Conservation (phyloP, 73 alveolate genomes). For the Symbiodinium natans region DNA sequence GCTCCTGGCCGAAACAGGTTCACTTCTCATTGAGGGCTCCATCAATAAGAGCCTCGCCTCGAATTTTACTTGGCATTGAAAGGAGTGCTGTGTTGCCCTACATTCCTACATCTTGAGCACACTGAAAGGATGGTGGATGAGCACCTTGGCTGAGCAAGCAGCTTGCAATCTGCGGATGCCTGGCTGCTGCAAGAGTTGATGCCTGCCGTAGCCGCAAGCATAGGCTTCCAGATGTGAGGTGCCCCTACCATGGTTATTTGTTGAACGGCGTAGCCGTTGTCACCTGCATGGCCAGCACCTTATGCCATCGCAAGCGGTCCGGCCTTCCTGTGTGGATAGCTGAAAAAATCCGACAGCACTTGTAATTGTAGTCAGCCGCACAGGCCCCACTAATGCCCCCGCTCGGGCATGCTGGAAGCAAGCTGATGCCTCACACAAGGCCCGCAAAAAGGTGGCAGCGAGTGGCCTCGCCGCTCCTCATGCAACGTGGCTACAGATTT, state of each 20-base stretch:
- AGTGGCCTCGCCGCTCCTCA: neutral
- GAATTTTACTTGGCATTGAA: neutral
- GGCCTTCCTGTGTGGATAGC: too few relatives aligned
- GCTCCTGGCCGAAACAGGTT: constrained; percentile 28
- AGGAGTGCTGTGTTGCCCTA: neutral
- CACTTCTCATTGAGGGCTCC: constrained; percentile 42
- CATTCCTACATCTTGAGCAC: neutral
- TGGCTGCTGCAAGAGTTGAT: neutral
- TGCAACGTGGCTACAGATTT: neutral
- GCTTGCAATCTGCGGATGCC: neutral
- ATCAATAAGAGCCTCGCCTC: constrained; percentile 27
- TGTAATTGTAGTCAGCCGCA: too few relatives aligned
- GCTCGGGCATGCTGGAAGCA: too few relatives aligned
- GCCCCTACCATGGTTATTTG: constrained; percentile 67
- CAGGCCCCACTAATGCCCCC: too few relatives aligned
- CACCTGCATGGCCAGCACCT: constrained; percentile 75
- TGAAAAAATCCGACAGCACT: too few relatives aligned
- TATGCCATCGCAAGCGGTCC: neutral
- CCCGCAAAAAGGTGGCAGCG: neutral
- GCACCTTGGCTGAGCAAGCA: neutral
- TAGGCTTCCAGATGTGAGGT: neutral
- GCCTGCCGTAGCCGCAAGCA: neutral
- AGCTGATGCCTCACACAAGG: neutral
- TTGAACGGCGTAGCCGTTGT: constrained; percentile 58
- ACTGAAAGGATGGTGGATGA: constrained; percentile 40